Percentiles rank a stretch among this genome's conserved stretches.
These are phyloP conservation scores for Macrolepiota fuliginosa DNA, from an alignment of 768 basidiomycete species.

Conservation along the genomic window DNA sequence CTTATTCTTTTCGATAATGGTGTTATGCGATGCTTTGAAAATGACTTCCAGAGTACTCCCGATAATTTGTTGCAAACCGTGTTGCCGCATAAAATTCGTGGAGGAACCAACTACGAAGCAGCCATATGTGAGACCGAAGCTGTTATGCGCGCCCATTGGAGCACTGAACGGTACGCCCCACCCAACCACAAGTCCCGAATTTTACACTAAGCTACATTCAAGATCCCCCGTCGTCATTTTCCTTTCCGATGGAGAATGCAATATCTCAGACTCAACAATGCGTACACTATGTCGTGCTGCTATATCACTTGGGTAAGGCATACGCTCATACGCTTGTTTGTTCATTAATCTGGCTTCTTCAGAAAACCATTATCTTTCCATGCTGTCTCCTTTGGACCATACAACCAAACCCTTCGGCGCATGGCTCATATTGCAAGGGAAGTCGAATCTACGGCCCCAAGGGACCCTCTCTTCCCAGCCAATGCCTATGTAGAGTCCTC, in stretches of 20 bases:
- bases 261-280: conserved; percentile 35
- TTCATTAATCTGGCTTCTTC: neutral
- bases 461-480: conserved; percentile 8
- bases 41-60: conserved; percentile 47
- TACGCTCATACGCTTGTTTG: neutral
- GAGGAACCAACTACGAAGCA: conserved; percentile 42
- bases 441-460: conserved; percentile 40
- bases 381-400: conserved; percentile 52
- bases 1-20: conserved; percentile 43
- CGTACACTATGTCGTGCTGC: conserved; percentile 41
- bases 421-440: conserved; percentile 53
- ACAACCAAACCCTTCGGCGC: conserved; percentile 28
- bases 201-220: neutral
- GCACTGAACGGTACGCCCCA: conserved; percentile 39
- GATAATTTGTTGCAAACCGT: conserved; percentile 39
- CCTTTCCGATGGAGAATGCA: conserved; percentile 55
- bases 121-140: conserved; percentile 36
- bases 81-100: conserved; percentile 25
- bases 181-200: neutral
- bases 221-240: conserved; percentile 55
- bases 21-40: conserved; percentile 25
- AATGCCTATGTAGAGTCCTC: conserved; percentile 34
- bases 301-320: conserved; percentile 38
- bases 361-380: conserved; percentile 61
- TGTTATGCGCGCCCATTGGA: conserved; percentile 48